Conservation (phyloP, 345 rosid genomes). For the Brassica nigra region DNA sequence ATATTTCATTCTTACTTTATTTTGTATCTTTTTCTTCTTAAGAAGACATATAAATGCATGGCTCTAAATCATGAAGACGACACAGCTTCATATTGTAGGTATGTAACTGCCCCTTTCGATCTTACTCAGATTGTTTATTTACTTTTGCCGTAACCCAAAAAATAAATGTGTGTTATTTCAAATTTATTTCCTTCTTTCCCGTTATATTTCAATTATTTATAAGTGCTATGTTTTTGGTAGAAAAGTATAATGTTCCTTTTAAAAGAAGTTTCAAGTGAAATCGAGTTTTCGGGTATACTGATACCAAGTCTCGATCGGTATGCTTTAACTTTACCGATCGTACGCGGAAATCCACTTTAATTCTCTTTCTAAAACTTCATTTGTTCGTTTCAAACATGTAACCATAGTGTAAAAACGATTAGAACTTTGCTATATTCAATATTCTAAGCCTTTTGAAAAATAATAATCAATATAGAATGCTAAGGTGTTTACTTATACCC, state of each 20-base stretch:
- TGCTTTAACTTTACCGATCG: constrained; percentile 27
- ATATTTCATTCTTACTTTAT: neutral
- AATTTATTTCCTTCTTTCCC: neutral
- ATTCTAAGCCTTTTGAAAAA: constrained; percentile 7
- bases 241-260: neutral
- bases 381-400: constrained; percentile 34
- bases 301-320: neutral
- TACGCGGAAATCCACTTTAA: constrained; percentile 33
- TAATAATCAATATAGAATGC: neutral
- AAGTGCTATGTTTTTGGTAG: neutral
- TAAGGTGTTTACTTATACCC: neutral
- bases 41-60: constrained; percentile 21
- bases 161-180: constrained; percentile 7
- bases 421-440: neutral
- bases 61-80: constrained; percentile 17
- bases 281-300: neutral
- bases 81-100: constrained; percentile 11
- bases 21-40: neutral
- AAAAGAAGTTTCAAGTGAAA: neutral
- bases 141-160: neutral
- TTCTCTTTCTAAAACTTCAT: neutral
- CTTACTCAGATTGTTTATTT: constrained; percentile 4
- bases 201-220: neutral
- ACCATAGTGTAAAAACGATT: constrained; percentile 28
- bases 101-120: constrained; percentile 25